phyloP scores from a whole-genome alignment of 257 asterid genomes.

The Paraleonurus japonicus region DNA sequence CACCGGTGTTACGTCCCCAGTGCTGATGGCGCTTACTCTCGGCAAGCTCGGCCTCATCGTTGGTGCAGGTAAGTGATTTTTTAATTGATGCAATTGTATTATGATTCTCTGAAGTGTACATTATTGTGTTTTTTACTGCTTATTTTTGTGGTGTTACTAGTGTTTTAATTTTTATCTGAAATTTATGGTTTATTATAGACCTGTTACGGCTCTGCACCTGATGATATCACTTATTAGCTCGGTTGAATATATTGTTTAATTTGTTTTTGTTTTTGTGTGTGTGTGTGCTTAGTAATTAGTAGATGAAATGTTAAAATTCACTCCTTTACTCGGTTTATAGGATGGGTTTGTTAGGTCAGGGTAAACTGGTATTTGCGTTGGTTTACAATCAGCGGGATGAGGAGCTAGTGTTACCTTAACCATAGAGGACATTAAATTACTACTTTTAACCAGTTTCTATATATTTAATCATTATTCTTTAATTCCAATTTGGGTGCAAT shows the following conservation, averaged over 20 bases:
- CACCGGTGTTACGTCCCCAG: constrained; percentile 18
- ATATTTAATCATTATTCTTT: not conserved
- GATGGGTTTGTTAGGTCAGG: not conserved
- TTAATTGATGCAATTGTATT: constrained; percentile 6
- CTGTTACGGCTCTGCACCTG: constrained; percentile 1
- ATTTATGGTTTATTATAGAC: constrained; percentile 12
- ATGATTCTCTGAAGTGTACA: not conserved
- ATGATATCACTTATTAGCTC: not conserved
- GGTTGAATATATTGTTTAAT: not conserved
- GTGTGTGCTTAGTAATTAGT: not conserved
- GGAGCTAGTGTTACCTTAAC: not conserved
- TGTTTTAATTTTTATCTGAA: not conserved
- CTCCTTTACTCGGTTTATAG: not conserved
- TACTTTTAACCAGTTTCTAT: not conserved
- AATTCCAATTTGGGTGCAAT: constrained; percentile 5
- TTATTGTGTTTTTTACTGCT: not conserved
- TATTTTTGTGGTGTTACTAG: not conserved
- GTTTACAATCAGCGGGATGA: not conserved
- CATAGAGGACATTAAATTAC: not conserved
- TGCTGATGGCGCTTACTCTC: constrained; percentile 75
- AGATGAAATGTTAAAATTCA: not conserved
- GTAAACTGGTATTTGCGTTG: not conserved
- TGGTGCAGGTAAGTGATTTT: constrained; percentile 70
- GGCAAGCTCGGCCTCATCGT: constrained; percentile 81
- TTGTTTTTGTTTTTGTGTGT: not conserved